Conservation (phyloP, 306 rosid genomes). For the Corylus avellana region DNA sequence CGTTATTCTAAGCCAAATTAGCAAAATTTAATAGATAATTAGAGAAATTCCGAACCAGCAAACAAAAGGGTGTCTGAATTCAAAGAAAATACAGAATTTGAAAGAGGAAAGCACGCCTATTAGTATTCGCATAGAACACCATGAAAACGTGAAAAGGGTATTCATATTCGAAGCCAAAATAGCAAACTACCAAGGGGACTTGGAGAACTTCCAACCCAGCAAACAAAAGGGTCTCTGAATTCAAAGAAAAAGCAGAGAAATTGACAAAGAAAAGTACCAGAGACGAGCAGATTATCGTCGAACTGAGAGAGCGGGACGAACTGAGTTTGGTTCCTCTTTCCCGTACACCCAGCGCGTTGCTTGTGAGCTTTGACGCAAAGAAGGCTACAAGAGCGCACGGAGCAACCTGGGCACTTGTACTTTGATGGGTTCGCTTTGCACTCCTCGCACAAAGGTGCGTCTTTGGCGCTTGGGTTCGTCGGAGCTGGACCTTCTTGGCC, state of each 20-base stretch:
- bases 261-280: constrained; percentile 48
- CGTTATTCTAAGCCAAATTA: no score
- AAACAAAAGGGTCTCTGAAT: constrained; percentile 8
- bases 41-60: not conserved
- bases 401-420: constrained; percentile 89
- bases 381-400: constrained; percentile 74
- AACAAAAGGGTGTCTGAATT: not conserved
- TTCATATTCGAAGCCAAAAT: not conserved
- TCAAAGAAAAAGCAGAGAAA: constrained; percentile 16
- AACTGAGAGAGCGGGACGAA: constrained; percentile 79
- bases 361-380: constrained; percentile 88
- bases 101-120: not conserved
- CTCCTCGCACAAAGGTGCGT: constrained; percentile 51
- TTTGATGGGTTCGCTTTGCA: constrained; percentile 68
- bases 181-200: not conserved
- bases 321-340: constrained; percentile 65
- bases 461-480: constrained; percentile 16
- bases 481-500: constrained; percentile 33
- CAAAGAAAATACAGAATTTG: not conserved
- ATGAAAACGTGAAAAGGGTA: constrained; percentile 8
- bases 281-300: constrained; percentile 59
- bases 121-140: constrained; percentile 9
- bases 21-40: not conserved
- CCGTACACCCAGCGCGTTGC: constrained; percentile 64
- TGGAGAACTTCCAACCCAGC: not conserved